Evolutionary conservation across 73 alveolate genomes (phyloP), one percentile per base, ranked within the genome.

Genomic region (Uronychia setigera): DNA sequence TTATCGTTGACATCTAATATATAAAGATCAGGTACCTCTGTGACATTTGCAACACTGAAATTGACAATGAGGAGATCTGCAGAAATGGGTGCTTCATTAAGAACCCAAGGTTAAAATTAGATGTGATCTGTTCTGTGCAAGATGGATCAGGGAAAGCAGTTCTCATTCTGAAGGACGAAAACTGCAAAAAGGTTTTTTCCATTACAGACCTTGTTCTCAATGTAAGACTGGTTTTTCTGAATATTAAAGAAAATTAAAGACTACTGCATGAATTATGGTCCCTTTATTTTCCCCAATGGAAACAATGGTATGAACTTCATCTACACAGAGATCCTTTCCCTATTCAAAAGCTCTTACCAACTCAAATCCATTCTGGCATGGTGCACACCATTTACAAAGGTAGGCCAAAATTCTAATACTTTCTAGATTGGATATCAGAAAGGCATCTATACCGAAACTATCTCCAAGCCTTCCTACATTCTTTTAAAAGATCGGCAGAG

Each of bases 101-200:
- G 29, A 74, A 58, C 60, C 92, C 92, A 30, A 77, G 79, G 77
- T 79, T 86, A 0, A n/a, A 1, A 11, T 1, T 86, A 13, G 58
- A 86, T n/a, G 92, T 86, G 9, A 34, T 29, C 0, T 78, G 92
- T 29, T 9, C 25, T 30, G 75, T 86, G 26, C 75, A 86, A 60
- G 92, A 86, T 46, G 92, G 92, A 5, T 78, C 92, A 1, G 29
- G 79, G 9, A 79, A 86, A 35, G 92, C 92, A 0, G 30, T 81
- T n/a, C 79, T 86, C 29, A 87, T 59, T 31, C 83, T 86, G 33
- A 86, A 86, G 83, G 79, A 86, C 57, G 87, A 86, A 31, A 86
- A 78, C 32, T 75, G 74, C n/a, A 58, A 29, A 32, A 78, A 60
- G 31, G 92, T 86, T 11, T 86, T 59, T 60, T 0, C 25, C 11